Base-by-base conservation (phyloP, 768 basidiomycete species). In the Amanita brunnescens region DNA sequence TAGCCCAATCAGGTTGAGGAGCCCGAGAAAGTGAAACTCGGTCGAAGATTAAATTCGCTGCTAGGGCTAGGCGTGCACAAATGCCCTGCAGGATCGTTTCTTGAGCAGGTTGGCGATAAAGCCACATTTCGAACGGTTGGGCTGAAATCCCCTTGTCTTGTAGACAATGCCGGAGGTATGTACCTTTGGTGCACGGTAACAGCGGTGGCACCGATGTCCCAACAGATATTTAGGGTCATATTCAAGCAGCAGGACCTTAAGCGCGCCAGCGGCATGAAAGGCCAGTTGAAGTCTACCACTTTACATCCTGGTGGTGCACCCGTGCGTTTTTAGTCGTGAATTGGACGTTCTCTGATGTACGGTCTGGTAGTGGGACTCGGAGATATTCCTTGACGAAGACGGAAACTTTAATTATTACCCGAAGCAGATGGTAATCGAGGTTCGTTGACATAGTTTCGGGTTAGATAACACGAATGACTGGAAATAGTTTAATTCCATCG, bases 81-180 rank as follows among this genome's bases (percentile, higher is more conserved):
- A 53, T 64, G 63, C 41, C 60, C 61, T 5, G 60, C 26, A 6
- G 39, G 26, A 13, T 29, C 39, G 26, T 59, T 64, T 40, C 56
- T 59, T 33, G 61, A 62, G 21, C 43, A 61, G 51, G 61, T 60
- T 6, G 24, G 56, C 45, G 30, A 38, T 37, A 13, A 43, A 20
- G 12, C 24, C 13, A 26, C 8, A 21, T 39, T 49, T n/a, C 2
- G 14, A 16, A 49, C 6, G 29, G 5, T 29, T 29, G 26, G 6
- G n/a, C 16, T 48, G 23, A 34, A 32, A 21, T 50, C 13, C 23
- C 14, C 13, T 45, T 20, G 6, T 21, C 7, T 21, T 48, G 26
- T 35, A 62, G 61, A 62, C 58, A 1, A 60, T 62, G 61, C 54
- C 61, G 16, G 59, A 62, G 59, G 58, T 59, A 42, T 38, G 40